Conservation (phyloP, 2,329 filamentous ascomycete species). For the Hymenoscyphus fructigenus region DNA sequence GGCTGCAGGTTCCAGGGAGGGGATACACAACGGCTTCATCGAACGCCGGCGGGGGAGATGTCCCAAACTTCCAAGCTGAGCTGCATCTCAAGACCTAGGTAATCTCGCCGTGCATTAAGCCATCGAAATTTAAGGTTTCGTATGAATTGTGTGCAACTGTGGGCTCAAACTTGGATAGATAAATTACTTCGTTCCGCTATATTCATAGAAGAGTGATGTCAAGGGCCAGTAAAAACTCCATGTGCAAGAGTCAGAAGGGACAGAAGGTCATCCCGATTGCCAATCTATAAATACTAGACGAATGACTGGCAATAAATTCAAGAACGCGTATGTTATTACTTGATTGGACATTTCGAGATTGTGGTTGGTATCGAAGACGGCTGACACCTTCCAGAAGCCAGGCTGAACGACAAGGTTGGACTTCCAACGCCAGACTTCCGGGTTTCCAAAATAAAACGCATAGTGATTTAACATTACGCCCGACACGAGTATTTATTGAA, state of each 20-base stretch:
- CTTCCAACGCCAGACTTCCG: neutral
- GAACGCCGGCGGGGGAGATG: conserved; percentile 6
- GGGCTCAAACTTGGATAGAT: neutral
- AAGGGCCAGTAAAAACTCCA: neutral
- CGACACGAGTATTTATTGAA: conserved; percentile 2
- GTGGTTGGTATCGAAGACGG: neutral
- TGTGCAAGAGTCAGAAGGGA: neutral
- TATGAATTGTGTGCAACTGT: neutral
- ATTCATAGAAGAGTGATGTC: neutral
- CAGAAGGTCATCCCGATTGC: neutral
- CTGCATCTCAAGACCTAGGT: neutral
- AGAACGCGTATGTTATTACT: neutral
- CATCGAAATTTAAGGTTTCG: conserved; percentile 12
- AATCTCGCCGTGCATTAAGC: conserved; percentile 16
- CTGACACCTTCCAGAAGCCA: conserved; percentile 2
- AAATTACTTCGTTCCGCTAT: neutral
- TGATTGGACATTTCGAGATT: neutral
- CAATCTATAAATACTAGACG: neutral
- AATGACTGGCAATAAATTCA: neutral
- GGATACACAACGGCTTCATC: conserved; percentile 13
- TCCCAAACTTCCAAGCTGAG: neutral
- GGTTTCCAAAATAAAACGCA: neutral
- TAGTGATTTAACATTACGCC: neutral
- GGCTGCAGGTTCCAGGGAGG: conserved; percentile 13
- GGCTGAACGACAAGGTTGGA: neutral